Conservation (phyloP, 495 filamentous ascomycete genomes). For the Amphirosellinia nigrospora region DNA sequence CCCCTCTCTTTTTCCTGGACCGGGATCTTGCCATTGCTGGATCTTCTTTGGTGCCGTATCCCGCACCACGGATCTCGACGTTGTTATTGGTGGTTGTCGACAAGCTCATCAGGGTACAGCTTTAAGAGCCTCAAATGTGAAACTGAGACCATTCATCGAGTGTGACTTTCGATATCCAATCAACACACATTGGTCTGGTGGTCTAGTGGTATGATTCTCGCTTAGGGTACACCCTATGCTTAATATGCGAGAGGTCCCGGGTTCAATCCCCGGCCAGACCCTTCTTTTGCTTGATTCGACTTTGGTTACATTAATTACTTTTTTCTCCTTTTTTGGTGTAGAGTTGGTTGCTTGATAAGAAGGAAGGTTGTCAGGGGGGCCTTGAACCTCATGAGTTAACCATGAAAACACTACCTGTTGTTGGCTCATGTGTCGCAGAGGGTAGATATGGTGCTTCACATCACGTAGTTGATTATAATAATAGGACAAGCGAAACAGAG, state of each 20-base stretch:
- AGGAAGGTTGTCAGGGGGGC: no score
- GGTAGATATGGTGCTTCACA: no score
- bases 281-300: not conserved
- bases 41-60: not conserved
- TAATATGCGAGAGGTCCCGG: conserved; percentile 26
- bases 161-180: no score
- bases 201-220: conserved; percentile 31
- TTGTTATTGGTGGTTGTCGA: not conserved
- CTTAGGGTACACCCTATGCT: conserved; percentile 26
- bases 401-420: no score
- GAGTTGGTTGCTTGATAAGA: no score
- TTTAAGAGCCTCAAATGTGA: not conserved
- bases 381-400: no score
- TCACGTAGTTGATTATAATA: no score
- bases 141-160: no score
- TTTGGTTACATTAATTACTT: not conserved
- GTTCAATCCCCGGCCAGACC: conserved; percentile 30
- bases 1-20: not conserved
- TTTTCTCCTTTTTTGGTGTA: not conserved
- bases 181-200: conserved; percentile 13
- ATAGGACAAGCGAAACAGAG: no score
- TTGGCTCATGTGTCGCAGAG: no score
- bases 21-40: not conserved
- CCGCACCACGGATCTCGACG: not conserved
- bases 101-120: not conserved